These are phyloP conservation scores for Tylopilus sp. DNA, from an alignment of 1,284 basidiomycete species.

Conservation along the genomic window DNA sequence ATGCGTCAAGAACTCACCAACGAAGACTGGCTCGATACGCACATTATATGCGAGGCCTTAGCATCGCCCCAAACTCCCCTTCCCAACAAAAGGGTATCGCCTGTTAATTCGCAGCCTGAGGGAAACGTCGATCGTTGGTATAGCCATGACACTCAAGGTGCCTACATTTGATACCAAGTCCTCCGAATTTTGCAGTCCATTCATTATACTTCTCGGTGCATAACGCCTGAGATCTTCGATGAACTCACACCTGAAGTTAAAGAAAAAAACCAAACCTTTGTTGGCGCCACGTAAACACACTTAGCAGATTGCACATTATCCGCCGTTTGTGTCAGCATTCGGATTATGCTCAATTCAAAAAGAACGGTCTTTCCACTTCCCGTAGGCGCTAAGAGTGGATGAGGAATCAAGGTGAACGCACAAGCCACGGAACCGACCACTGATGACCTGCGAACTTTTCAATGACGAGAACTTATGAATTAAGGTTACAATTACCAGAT, in stretches of 20 bases:
- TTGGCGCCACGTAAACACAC: constrained; percentile 92
- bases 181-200: constrained; percentile 77
- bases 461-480: constrained; percentile 7
- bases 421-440: constrained; percentile 47
- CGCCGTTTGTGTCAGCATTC: constrained; percentile 54
- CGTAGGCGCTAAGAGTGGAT: constrained; percentile 65
- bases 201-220: constrained; percentile 83
- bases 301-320: constrained; percentile 43
- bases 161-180: constrained; percentile 71
- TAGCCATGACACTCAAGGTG: background rate
- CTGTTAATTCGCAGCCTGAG: constrained; percentile 84
- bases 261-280: constrained; percentile 55
- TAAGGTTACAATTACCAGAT: constrained; percentile 51
- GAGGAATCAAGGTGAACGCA: constrained; percentile 5
- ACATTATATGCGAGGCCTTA: constrained; percentile 75
- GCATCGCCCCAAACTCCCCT: constrained; percentile 66
- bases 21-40: constrained; percentile 12
- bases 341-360: constrained; percentile 88
- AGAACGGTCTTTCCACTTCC: constrained; percentile 91
- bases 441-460: constrained; percentile 55
- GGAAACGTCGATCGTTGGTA: background rate
- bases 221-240: constrained; percentile 55
- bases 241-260: background rate
- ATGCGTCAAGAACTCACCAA: constrained; percentile 6
- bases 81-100: constrained; percentile 70